Base-by-base conservation (phyloP, 2,329 filamentous ascomycete genomes). In the Aspergillus hiratsukae region DNA sequence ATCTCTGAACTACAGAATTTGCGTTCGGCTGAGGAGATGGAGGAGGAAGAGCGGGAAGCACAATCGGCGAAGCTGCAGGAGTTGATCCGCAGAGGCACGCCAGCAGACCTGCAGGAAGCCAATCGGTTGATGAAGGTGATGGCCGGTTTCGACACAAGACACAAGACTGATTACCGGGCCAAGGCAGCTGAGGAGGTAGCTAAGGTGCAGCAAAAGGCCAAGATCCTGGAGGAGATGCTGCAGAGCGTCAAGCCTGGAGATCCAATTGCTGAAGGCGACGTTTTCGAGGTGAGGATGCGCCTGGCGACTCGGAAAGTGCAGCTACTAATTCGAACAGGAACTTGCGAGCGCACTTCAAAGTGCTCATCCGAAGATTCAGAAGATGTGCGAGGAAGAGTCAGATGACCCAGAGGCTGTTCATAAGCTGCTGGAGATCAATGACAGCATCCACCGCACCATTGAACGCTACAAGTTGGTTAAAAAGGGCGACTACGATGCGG, bases 91-190 rank as follows among this genome's bases (percentile, higher is more conserved):
- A 83, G 94, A 64, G 94, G 94, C 54, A 87, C 90, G 4, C 94
- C 94, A 27, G 89, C 95, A 61, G 94, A 99, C 72, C 78, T 99
- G 57, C 93, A 97, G 72, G 94, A 99, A 78, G 94, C 94, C 53
- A 99, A 97, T 71, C 87, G 91, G 65, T 81, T 99, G 53, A 99
- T 99, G 94, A 99, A 99, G 77, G 84, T 99, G 64, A 97, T 99
- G 94, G 94, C 94, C 53, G 94, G 94, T 60, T 99, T 90, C 74
- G 94, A 99, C 73, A 97, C 90, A 57, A 83, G 92, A 65, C 89
- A 91, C 72, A 97, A 97, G 78, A 97, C 94, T 1, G 93, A 99
- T 76, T 99, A 97, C 76, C 87, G 94, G 62, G 94, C 94, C 61
- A 99, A 99, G 76, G 94, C 94, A 1, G 94, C 94, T 9, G 92